Base-by-base conservation (phyloP, 805 yeast species). In the Wickerhamomyces sydowiorum region DNA sequence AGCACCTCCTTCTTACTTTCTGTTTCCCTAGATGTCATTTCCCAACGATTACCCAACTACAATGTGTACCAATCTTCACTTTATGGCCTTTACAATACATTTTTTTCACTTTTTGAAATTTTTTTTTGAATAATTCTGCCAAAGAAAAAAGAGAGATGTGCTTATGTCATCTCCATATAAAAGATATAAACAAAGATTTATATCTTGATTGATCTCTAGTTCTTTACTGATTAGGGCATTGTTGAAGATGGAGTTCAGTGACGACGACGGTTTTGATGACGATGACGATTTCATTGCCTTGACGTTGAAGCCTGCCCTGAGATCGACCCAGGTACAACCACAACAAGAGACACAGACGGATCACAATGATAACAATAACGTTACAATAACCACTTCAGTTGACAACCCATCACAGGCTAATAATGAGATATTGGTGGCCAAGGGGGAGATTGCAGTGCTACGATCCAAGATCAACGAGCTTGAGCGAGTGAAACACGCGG, bases 401-500 rank as follows among this genome's bases (percentile, higher is more conserved):
- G 31, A 22, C 39, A 43, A 22, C 42, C 55, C 55, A n/a, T n/a
- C n/a, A n/a, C n/a, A n/a, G n/a, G n/a, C n/a, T n/a, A n/a, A n/a
- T n/a, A 54, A 40, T 36, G 64, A 65, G 32, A 48, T 79, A n/a
- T 69, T 66, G 41, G 64, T 71, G 28, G 82, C 86, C 5, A 76
- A 75, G 42, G 97, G 97, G 3, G 96, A 90, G 54, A 80, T 86
- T 29, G 80, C 93, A 13, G 80, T 89, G 28, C 66, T 90, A 15
- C 67, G 95, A 41, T 77, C 82, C 9, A 86, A 80, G 51, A 62
- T 85, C 18, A 63, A 71, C 18, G 70, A 73, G 33, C 46, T 75
- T 3, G 75, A 73, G 39, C 55, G 54, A 21, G 67, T 64, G 38
- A 64, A 64, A 33, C 64, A 64, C 6, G 60, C 59, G 2, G 80